Conservation (phyloP, 768 basidiomycete genomes). For the Leccinum rimulosum region DNA sequence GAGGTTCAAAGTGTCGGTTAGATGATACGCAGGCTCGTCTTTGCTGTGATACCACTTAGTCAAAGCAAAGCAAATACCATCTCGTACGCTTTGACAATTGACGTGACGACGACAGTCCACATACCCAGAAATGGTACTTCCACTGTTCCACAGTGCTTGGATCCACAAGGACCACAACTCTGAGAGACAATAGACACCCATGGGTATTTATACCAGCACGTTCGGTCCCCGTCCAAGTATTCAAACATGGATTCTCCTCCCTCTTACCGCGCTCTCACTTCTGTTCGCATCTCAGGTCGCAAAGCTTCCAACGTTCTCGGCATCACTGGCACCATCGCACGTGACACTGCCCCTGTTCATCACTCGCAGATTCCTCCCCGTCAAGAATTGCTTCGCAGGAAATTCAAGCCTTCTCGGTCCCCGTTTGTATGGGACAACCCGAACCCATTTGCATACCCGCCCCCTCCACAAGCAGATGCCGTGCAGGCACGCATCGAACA, state of each 20-base stretch:
- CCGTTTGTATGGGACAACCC: slow-evolving; percentile 17
- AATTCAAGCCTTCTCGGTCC: neutral
- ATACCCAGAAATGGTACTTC: neutral
- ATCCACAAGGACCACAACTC: neutral
- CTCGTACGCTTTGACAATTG: neutral
- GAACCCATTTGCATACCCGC: slow-evolving; percentile 10
- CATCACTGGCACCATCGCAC: neutral
- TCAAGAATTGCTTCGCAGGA: neutral
- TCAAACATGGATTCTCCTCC: neutral
- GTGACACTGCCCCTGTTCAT: neutral
- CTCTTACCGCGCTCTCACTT: neutral
- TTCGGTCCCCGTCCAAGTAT: neutral
- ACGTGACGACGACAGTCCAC: neutral
- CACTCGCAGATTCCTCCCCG: neutral
- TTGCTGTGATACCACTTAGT: neutral
- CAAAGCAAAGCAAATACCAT: neutral
- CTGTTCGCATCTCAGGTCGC: neutral
- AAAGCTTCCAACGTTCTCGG: neutral
- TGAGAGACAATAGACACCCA: neutral
- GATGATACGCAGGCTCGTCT: neutral
- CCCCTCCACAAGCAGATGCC: neutral
- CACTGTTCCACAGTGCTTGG: neutral
- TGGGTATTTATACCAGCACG: neutral
- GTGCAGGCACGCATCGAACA: neutral
- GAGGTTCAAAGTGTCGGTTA: neutral